These are phyloP conservation scores for Mollisia scopiformis DNA, from an alignment of 2,329 filamentous ascomycete genomes.

Conservation along the genomic window DNA sequence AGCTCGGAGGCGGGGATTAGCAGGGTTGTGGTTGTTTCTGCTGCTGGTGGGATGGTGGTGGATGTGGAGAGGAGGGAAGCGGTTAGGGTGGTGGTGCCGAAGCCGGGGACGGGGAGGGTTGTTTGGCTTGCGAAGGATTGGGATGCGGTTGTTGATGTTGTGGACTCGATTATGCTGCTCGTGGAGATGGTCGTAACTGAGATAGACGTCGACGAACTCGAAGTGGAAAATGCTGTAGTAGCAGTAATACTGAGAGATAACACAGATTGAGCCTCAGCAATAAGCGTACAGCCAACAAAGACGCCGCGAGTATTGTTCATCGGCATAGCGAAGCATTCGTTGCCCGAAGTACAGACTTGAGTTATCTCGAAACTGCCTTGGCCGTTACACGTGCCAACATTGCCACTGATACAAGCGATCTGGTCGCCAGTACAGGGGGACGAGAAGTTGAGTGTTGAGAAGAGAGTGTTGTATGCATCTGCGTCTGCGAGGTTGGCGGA, in stretches of 20 bases:
- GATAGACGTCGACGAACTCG: neutral
- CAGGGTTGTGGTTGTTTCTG: neutral
- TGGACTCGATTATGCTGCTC: neutral
- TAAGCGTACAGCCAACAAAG: slow-evolving; percentile 50
- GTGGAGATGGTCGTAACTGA: neutral
- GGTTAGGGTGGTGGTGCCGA: neutral
- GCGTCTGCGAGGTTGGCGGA: slow-evolving; percentile 37
- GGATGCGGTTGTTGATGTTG: neutral
- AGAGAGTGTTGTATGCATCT: slow-evolving; percentile 31
- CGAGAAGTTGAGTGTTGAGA: slow-evolving; percentile 37
- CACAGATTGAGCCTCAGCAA: slow-evolving; percentile 43
- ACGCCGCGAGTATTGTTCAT: slow-evolving; percentile 52
- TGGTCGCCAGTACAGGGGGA: slow-evolving; percentile 51
- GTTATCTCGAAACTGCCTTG: slow-evolving; percentile 46
- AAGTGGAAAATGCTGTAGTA: neutral
- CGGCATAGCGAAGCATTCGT: slow-evolving; percentile 57
- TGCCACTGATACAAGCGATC: slow-evolving; percentile 55
- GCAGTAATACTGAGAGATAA: slow-evolving; percentile 39
- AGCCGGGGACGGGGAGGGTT: neutral
- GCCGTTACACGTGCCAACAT: slow-evolving; percentile 49
- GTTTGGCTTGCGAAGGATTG: slow-evolving; percentile 11
- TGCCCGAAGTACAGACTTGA: slow-evolving; percentile 38
- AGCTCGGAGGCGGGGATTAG: too few relatives aligned
- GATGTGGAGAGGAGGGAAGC: neutral
- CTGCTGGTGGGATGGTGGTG: neutral